Evolutionary conservation across 2,329 filamentous ascomycete genomes (phyloP).

Genomic region (Diatrype stigma): DNA sequence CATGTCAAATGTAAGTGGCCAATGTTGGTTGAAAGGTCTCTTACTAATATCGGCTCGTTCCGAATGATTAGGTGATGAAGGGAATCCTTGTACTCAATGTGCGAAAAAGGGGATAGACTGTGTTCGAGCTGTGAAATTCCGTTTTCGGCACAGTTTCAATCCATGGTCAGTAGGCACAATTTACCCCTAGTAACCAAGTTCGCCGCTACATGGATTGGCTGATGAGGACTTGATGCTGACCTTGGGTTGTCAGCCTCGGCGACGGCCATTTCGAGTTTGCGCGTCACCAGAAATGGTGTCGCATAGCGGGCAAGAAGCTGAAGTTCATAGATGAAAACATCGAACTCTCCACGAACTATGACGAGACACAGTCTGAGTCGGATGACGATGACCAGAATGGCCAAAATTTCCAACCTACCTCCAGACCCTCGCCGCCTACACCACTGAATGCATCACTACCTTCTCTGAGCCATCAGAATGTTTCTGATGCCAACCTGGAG

Average conservation of each 20-base stretch:
- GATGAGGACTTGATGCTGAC: neutral
- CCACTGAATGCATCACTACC: neutral
- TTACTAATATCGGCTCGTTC: neutral
- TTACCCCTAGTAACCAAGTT: neutral
- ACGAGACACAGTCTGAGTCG: neutral
- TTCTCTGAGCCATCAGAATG: neutral
- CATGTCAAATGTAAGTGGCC: neutral
- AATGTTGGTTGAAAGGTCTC: neutral
- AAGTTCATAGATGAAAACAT: slow-evolving; percentile 5
- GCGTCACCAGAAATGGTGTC: slow-evolving; percentile 5
- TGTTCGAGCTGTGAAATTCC: slow-evolving; percentile 5
- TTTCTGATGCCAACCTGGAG: neutral
- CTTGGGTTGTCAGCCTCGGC: neutral
- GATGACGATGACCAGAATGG: neutral
- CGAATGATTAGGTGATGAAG: neutral
- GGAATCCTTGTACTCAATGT: slow-evolving; percentile 6
- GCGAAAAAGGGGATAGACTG: slow-evolving; percentile 5
- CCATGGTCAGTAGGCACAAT: slow-evolving; percentile 2
- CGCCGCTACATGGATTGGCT: neutral
- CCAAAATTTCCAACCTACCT: neutral
- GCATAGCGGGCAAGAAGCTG: slow-evolving; percentile 6
- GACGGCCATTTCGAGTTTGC: slow-evolving; percentile 3
- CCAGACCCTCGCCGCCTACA: neutral
- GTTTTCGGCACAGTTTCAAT: slow-evolving; percentile 7
- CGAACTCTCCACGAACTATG: neutral